Evolutionary conservation across 169 alveolate species (phyloP), one percentile per base, ranked within the genome.

Genomic region (Theileria annulata): DNA sequence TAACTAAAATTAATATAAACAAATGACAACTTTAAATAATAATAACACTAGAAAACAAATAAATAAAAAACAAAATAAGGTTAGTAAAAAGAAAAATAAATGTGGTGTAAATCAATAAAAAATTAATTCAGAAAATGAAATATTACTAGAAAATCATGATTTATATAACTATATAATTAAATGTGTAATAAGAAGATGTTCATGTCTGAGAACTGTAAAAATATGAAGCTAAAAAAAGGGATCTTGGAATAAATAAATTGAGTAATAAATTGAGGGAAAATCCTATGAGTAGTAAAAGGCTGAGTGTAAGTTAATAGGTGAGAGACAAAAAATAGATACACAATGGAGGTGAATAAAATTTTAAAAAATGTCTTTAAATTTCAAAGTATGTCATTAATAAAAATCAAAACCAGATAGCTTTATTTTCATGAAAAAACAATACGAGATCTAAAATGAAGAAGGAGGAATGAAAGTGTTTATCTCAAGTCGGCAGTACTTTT

Each of bases 311-410:
- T 62, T 62, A 62, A 62, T n/a, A 10, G 71, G 37, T 27, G 37
- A 62, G 71, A 27, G 71, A 62, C 71, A 62, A 62, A 47, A 62
- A 62, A 23, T n/a, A 30, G 71, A 62, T 30, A 27, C 25, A n/a
- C n/a, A 28, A 28, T 2, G 23, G 25, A 2, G n/a, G 13, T 19
- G 71, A 27, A 37, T 31, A 23, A 30, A 37, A 62, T 23, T 23
- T 19, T n/a, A 15, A 62, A 62, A 30, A 23, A 62, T 23, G 10
- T 28, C 2, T 23, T 23, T 62, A 62, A 21, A 13, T 56, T 56
- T 21, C 9, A 56, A 10, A 56, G 17, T 56, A 25, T 8, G 33
- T 21, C 28, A 19, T 8, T 56, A 19, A 25, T 56, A 25, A 25
- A 56, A 19, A 25, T 15, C 28, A 27, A 56, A 56, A 21, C 9